A percentile compares a stretch with the other conserved stretches of the same genome.
phyloP scores from a whole-genome alignment of 192 early-diverging fungal genomes.

The Podila minutissima region DNA sequence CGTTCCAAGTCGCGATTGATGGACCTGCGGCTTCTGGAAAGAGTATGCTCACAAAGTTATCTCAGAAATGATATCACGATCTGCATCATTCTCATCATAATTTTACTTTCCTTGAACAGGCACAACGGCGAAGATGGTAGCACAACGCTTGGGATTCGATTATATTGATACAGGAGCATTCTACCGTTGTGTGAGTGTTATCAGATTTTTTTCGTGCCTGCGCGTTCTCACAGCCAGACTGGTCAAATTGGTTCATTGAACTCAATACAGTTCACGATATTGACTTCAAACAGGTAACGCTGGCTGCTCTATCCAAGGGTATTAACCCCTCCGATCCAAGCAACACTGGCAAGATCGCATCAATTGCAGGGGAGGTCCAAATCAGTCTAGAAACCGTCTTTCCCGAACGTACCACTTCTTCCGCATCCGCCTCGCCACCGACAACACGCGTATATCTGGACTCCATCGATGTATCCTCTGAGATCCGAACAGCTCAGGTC shows the following conservation, averaged over 20 bases:
- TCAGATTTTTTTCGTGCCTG: neutral
- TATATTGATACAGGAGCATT: conserved; percentile 85
- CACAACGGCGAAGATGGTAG: conserved; percentile 77
- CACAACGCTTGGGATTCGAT: conserved; percentile 69
- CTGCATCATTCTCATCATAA: neutral
- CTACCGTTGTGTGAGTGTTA: conserved; percentile 58
- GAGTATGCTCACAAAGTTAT: conserved; percentile 54
- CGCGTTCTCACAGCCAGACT: too few species aligned
- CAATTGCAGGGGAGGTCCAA: conserved; percentile 28
- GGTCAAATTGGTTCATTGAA: neutral
- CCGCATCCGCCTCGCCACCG: neutral
- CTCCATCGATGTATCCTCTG: conserved; percentile 70
- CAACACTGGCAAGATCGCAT: conserved; percentile 36
- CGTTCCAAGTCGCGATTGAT: conserved; percentile 80
- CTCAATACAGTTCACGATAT: neutral
- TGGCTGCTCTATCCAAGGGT: conserved; percentile 44
- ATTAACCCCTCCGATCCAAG: conserved; percentile 51
- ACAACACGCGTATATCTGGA: conserved; percentile 55
- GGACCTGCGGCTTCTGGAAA: conserved; percentile 87
- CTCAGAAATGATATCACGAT: neutral
- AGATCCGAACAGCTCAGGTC: conserved; percentile 67
- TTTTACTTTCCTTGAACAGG: conserved; percentile 33
- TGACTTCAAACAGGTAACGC: conserved; percentile 46
- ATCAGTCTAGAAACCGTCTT: conserved; percentile 12
- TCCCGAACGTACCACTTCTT: neutral